phyloP scores from a whole-genome alignment of 192 early-diverging fungal genomes.

The Funneliformis mosseae region DNA sequence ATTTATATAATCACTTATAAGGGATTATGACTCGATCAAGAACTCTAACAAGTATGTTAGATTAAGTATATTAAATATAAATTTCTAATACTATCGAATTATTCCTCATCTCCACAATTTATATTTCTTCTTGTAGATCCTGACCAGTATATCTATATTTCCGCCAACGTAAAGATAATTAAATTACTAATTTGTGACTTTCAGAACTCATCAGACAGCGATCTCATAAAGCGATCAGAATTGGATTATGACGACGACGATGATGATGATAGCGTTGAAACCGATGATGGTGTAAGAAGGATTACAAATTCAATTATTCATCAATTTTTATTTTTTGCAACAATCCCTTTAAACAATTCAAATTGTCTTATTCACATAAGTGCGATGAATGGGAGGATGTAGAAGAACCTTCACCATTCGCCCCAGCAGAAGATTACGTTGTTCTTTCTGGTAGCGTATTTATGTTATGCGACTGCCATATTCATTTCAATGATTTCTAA shows the following conservation, averaged over 20 bases:
- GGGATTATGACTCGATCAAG: slow-evolving; percentile 61
- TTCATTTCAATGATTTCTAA: slow-evolving; percentile 21
- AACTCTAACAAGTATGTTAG: slow-evolving; percentile 45
- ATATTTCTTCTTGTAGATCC: slow-evolving; percentile 53
- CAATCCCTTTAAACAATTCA: slow-evolving; percentile 33
- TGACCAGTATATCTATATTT: slow-evolving; percentile 76
- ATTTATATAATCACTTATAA: slow-evolving; percentile 25
- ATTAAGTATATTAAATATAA: slow-evolving; percentile 31
- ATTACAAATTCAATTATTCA: slow-evolving; percentile 35
- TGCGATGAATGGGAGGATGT: slow-evolving; percentile 70
- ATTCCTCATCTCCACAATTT: neutral
- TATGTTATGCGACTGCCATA: neutral
- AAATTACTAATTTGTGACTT: slow-evolving; percentile 84
- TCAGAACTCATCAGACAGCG: slow-evolving; percentile 65
- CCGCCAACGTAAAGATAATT: slow-evolving; percentile 83
- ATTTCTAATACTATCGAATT: neutral
- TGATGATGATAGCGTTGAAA: slow-evolving; percentile 55
- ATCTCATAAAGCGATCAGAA: slow-evolving; percentile 55
- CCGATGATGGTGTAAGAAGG: slow-evolving; percentile 60
- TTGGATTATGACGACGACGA: slow-evolving; percentile 51
- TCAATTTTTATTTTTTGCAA: slow-evolving; percentile 33
- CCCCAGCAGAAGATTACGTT: slow-evolving; percentile 49
- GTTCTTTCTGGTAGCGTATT: slow-evolving; percentile 46
- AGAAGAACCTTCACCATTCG: slow-evolving; percentile 51
- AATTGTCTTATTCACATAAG: slow-evolving; percentile 28